Base-by-base conservation (phyloP, 805 yeast species). In the Saturnispora galanensis region DNA sequence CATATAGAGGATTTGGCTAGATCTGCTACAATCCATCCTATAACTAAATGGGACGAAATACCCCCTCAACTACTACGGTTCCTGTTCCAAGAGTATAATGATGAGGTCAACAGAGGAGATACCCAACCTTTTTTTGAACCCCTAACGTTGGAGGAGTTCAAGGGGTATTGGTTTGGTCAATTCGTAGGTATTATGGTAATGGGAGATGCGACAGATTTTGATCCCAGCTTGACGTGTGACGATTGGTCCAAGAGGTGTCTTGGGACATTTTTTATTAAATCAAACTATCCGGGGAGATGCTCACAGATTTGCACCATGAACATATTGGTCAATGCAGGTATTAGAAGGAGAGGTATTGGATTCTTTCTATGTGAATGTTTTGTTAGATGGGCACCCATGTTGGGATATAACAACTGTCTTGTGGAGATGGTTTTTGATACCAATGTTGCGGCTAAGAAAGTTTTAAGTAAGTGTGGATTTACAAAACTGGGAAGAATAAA, bases 241-340 rank as follows among this genome's bases (percentile, higher is more conserved):
- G 87, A 82, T 57, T 89, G 97, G 96, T 94, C 88, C 48, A 86
- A 84, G 54, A 89, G 83, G 58, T 90, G 97, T 59, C 68, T 93
- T 39, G 98, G 97, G 0, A 75, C 89, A 1, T 88, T 90, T 57
- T 80, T 74, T 58, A 72, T 90, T 49, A 83, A 83, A 51, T 93
- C 97, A 2, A 84, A 86, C 55, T 90, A 81, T 58, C 96, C 97
- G 0, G 97, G 97, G 2, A 69, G 97, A 38, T 82, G 93, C 15
- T 79, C 95, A 0, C 97, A 90, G 58, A 81, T 93, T n/a, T 88
- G 95, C 54, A 84, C 95, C 0, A 95, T 86, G 1, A 81, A 82
- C 16, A 84, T 90, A 54, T 66, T 90, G 31, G 97, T 90, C 2
- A 88, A 90, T 62, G 93, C 95, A 4, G 95, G 95, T 51, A 86